A percentile compares a stretch with the other conserved stretches of the same genome.
These are phyloP conservation scores for Nicotiana undulata DNA, from an alignment of 257 asterid genomes.

Conservation along the genomic window DNA sequence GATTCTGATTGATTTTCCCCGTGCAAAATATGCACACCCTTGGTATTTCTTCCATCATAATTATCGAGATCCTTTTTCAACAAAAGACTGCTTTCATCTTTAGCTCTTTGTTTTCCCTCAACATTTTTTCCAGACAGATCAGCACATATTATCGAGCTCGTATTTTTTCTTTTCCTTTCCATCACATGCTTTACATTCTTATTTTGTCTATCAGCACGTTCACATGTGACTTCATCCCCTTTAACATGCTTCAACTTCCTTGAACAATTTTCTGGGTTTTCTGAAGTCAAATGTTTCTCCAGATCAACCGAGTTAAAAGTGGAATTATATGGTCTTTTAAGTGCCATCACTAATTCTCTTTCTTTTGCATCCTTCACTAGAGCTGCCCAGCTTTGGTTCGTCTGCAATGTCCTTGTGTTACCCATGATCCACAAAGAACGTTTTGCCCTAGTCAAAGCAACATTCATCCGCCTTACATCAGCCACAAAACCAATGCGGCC, in stretches of 20 bases:
- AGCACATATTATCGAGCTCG: constrained; percentile 11
- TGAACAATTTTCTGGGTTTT: constrained; percentile 25
- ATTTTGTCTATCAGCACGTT: constrained; percentile 19
- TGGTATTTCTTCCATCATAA: constrained; percentile 15
- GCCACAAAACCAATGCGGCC: constrained; percentile 86
- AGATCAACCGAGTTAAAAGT: constrained; percentile 20
- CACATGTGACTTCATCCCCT: constrained; percentile 17
- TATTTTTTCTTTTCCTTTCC: constrained; percentile 41
- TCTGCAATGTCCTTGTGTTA: constrained; percentile 62
- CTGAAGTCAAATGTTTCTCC: constrained; percentile 25
- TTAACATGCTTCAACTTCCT: constrained; percentile 30
- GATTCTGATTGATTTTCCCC: constrained; percentile 22
- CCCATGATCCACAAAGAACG: constrained; percentile 89
- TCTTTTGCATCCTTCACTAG: constrained; percentile 67
- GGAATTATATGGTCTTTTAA: constrained; percentile 66
- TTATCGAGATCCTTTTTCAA: constrained; percentile 20
- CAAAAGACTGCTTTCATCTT: constrained; percentile 20
- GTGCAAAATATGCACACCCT: constrained; percentile 17
- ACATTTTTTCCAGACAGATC: constrained; percentile 15
- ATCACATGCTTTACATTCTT: constrained; percentile 24
- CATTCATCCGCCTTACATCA: constrained; percentile 98
- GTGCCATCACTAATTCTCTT: constrained; percentile 55
- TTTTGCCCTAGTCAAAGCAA: constrained; percentile 93
- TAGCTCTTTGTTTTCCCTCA: constrained; percentile 27
- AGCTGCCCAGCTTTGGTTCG: constrained; percentile 79